Evolutionary conservation across 179 eudicot species (phyloP), one percentile per base, ranked within the genome.

Genomic region (Beta macrorhiza): DNA sequence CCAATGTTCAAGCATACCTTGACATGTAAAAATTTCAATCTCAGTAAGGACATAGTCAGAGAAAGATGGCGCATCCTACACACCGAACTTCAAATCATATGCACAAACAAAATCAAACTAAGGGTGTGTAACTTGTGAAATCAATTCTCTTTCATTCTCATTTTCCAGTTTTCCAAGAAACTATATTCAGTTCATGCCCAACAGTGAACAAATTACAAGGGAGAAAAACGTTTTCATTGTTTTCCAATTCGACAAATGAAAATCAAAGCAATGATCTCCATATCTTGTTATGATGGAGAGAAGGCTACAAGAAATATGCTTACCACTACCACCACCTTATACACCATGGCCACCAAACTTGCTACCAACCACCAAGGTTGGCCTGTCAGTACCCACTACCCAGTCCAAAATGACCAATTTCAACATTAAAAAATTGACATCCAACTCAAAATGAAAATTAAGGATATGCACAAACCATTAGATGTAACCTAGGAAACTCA

Each of bases 1-100:
- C 81, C 78, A 83, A 78, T 42, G 86, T 69, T 86, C 80, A 83
- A 63, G 82, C 83, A 82, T 71, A 75, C 77, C 76, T 78, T 81
- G 83, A 69, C 76, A 77, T 69, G 70, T 75, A 82, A 75, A 68
- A 69, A 64, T 75, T 57, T 51, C 29, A 53, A 67, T 37, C 49
- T 63, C 73, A 22, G 69, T 65, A 63, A 69, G 63, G 72, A 78
- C 13, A 69, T 42, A 58, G 55, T 12, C 74, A 20, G 17, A 57
- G 62, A 44, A 64, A 81, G n/a, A 67, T 57, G 5, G 65, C 7
- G 17, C 37, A 19, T 25, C 51, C 22, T 19, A 71, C 8, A 44
- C 17, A 44, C 15, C 53, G 44, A 52, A 56, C 32, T 17, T 22
- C 51, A 84, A 14, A 57, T 13, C 59, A 57, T 52, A 74, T 7